Evolutionary conservation across 345 rosid genomes (phyloP).

Genomic region (Murraya koenigii): DNA sequence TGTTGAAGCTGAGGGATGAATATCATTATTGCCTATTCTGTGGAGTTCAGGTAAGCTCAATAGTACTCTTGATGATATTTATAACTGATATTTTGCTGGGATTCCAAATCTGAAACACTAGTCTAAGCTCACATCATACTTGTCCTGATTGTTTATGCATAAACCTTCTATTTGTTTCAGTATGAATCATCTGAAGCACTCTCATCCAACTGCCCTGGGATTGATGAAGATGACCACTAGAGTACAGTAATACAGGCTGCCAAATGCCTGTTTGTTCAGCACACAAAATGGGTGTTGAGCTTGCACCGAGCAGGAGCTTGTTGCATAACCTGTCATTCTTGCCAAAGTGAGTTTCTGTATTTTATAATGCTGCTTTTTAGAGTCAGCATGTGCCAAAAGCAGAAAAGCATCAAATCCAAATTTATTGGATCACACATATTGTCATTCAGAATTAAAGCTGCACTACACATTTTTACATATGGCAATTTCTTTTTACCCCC

Average conservation of each 20-base stretch:
- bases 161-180: slow-evolving; percentile 41
- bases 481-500: background rate
- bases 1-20: slow-evolving; percentile 74
- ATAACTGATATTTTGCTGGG: background rate
- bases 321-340: background rate
- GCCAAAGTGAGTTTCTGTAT: background rate
- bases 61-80: background rate
- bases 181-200: slow-evolving; percentile 83
- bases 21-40: slow-evolving; percentile 77
- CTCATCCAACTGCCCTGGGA: slow-evolving; percentile 73
- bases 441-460: background rate
- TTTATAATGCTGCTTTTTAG: slow-evolving; percentile 1
- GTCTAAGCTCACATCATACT: background rate
- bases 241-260: background rate
- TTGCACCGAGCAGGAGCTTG: background rate
- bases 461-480: background rate
- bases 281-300: background rate
- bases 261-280: background rate
- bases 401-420: background rate
- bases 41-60: slow-evolving; percentile 59
- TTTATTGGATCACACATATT: background rate
- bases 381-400: background rate
- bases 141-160: slow-evolving; percentile 1
- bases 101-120: background rate
- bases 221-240: slow-evolving; percentile 73